Conservation (phyloP, 148 eudicot genomes). For the Oxyria digyna region DNA sequence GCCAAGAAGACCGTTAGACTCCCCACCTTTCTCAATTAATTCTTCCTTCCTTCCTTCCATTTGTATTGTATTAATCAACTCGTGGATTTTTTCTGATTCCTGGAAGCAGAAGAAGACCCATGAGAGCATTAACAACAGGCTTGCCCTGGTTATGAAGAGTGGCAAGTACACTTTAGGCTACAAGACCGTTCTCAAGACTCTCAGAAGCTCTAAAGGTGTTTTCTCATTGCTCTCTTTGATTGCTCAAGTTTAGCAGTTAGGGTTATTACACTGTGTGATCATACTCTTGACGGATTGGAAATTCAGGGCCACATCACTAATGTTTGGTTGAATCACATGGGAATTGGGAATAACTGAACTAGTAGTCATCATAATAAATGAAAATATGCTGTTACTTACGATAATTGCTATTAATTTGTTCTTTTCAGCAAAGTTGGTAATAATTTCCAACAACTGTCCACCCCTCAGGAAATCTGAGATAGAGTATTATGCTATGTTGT, state of each 20-base stretch:
- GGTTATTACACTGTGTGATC: no score
- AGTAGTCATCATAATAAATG: no score
- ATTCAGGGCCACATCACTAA: neutral
- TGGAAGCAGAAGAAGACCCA: conserved; percentile 43
- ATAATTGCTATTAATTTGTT: neutral
- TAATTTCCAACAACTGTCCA: conserved; percentile 80
- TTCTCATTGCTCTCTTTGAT: neutral
- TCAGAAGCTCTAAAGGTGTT: conserved; percentile 36
- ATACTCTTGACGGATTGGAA: no score
- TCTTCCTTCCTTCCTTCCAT: neutral
- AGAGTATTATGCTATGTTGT: conserved; percentile 87
- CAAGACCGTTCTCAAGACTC: conserved; percentile 46
- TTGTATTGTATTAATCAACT: neutral
- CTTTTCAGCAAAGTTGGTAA: conserved; percentile 54
- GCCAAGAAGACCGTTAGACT: conserved; percentile 10
- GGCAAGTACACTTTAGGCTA: conserved; percentile 48
- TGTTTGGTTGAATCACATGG: neutral
- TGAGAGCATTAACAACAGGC: conserved; percentile 50
- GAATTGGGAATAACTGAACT: neutral
- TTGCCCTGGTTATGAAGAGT: conserved; percentile 57
- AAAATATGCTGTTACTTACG: neutral
- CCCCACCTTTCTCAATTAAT: neutral
- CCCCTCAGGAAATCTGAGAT: conserved; percentile 86
- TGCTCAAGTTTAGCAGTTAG: neutral
- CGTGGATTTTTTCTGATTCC: neutral